Conservation (phyloP, 192 early-diverging fungal species). For the Rhizophagus prolifer region DNA sequence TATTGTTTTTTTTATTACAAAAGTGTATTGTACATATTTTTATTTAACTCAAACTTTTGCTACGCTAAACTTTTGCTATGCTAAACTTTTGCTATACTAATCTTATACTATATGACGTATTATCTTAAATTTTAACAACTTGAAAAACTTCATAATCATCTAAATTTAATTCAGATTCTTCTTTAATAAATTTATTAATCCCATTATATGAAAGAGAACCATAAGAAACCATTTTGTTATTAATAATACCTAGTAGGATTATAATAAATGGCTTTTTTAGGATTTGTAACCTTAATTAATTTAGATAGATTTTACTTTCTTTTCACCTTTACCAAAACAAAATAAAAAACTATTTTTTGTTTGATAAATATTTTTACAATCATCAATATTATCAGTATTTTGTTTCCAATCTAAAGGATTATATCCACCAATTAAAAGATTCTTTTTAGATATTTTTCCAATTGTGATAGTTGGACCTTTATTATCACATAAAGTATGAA, state of each 20-base stretch:
- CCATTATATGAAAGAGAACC: background rate
- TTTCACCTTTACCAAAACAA: background rate
- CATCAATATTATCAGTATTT: background rate
- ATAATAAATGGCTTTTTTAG: conserved; percentile 5
- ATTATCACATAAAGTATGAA: conserved; percentile 10
- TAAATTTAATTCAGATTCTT: background rate
- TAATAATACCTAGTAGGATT: background rate
- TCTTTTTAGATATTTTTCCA: background rate
- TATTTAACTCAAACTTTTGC: too few relatives aligned
- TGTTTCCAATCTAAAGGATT: conserved; percentile 1
- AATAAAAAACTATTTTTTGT: background rate
- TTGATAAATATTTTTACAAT: background rate
- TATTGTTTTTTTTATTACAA: too few relatives aligned
- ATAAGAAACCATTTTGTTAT: background rate
- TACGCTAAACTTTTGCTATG: too few relatives aligned
- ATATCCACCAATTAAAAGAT: background rate
- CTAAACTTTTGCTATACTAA: too few relatives aligned
- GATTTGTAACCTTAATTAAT: background rate
- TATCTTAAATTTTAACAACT: background rate
- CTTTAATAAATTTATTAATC: background rate
- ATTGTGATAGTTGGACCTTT: conserved; percentile 2
- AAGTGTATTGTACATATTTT: too few relatives aligned
- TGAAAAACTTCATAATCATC: background rate
- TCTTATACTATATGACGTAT: too few relatives aligned
- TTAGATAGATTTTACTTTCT: background rate